Evolutionary conservation across 2,329 filamentous ascomycete species (phyloP).

Genomic region (Fusarium chaquense): DNA sequence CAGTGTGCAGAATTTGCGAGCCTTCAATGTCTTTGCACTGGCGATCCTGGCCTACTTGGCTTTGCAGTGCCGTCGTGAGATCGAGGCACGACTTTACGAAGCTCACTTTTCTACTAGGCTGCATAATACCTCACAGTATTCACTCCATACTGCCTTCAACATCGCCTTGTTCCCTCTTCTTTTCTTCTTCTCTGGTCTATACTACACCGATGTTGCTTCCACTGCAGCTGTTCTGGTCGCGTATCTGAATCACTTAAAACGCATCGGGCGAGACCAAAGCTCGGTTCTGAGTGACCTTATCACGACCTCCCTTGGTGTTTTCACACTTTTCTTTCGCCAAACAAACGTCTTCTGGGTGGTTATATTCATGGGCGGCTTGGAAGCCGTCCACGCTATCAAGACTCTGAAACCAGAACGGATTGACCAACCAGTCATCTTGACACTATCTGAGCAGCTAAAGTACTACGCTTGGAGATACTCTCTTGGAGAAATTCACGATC

Average conservation of each 20-base stretch:
- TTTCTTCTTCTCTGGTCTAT: slow-evolving; percentile 96
- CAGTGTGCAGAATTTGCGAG: slow-evolving; percentile 56
- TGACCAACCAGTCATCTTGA: slow-evolving; percentile 49
- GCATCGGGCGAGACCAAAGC: slow-evolving; percentile 53
- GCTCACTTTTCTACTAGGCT: slow-evolving; percentile 35
- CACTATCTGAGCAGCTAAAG: slow-evolving; percentile 52
- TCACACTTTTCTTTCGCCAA: slow-evolving; percentile 83
- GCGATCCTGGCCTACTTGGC: slow-evolving; percentile 59
- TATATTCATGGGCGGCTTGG: slow-evolving; percentile 76
- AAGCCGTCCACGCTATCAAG: slow-evolving; percentile 66
- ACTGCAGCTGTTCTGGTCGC: slow-evolving; percentile 78
- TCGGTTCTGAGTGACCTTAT: slow-evolving; percentile 57
- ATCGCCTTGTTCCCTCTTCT: slow-evolving; percentile 87
- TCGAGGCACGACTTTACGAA: slow-evolving; percentile 59
- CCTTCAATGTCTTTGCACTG: slow-evolving; percentile 60
- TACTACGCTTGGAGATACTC: slow-evolving; percentile 60
- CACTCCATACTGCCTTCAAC: slow-evolving; percentile 77
- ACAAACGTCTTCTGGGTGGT: slow-evolving; percentile 98
- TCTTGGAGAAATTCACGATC: slow-evolving; percentile 67
- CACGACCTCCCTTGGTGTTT: slow-evolving; percentile 68
- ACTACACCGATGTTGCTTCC: slow-evolving; percentile 93
- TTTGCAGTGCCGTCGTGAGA: slow-evolving; percentile 63
- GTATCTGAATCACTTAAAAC: slow-evolving; percentile 69
- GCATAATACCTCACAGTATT: slow-evolving; percentile 54
- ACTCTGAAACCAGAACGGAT: slow-evolving; percentile 53